Percentiles rank a stretch among this genome's conserved stretches.
Conservation (phyloP, 495 filamentous ascomycete genomes). For the Aeminium ludgeri region DNA sequence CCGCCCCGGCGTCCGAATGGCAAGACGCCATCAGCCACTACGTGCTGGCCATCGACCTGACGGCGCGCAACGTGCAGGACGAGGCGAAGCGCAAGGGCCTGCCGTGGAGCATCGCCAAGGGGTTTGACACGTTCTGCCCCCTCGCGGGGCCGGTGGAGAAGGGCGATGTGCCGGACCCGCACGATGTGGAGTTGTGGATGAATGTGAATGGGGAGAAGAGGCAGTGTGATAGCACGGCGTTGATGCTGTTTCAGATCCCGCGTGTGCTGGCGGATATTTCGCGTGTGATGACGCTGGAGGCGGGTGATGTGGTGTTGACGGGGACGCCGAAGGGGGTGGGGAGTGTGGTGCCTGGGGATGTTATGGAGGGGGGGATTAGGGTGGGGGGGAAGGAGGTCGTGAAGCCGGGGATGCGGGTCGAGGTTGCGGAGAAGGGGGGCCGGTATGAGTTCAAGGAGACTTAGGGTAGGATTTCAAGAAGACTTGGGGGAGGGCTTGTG, state of each 20-base stretch:
- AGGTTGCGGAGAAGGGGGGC: constrained; percentile 49
- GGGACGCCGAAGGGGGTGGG: constrained; percentile 96
- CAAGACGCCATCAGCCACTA: constrained; percentile 49
- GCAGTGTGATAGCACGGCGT: constrained; percentile 68
- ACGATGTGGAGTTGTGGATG: constrained; percentile 70
- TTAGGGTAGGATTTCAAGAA: too few species aligned
- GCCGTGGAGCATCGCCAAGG: constrained; percentile 92
- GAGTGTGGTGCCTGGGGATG: constrained; percentile 65
- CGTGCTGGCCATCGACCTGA: constrained; percentile 82
- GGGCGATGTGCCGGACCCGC: constrained; percentile 64
- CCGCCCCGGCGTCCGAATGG: constrained; percentile 33
- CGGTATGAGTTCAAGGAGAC: constrained; percentile 45
- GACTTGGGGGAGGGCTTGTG: too few species aligned
- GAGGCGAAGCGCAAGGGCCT: constrained; percentile 92
- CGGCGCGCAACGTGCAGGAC: constrained; percentile 79
- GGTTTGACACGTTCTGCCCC: constrained; percentile 92
- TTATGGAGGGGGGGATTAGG: constrained; percentile 71
- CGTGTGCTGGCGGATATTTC: constrained; percentile 75
- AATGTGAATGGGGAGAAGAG: constrained; percentile 54
- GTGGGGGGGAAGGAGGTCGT: constrained; percentile 71
- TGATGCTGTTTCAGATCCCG: constrained; percentile 91
- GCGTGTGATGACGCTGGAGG: constrained; percentile 80
- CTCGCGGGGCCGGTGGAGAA: constrained; percentile 64
- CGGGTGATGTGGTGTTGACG: constrained; percentile 82
- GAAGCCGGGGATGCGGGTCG: constrained; percentile 72